phyloP scores from a whole-genome alignment of 495 filamentous ascomycete genomes.

The Daldinia concentrica region DNA sequence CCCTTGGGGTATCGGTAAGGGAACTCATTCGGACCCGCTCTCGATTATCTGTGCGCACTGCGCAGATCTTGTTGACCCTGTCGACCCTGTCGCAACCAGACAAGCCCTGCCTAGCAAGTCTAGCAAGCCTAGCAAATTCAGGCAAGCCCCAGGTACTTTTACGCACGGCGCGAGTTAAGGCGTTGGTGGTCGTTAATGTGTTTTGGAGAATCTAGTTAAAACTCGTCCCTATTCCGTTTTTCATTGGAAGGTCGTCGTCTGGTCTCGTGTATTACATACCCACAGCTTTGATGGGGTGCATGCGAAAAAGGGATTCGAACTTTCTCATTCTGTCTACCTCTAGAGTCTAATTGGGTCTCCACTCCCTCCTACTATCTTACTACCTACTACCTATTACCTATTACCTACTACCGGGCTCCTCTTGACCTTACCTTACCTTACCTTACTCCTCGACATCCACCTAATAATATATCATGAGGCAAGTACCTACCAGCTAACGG shows the following conservation, averaged over 20 bases:
- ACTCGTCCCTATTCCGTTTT: conserved; percentile 31
- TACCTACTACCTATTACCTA: too few relatives aligned
- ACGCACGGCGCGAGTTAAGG: conserved; percentile 43
- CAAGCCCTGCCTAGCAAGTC: conserved; percentile 40
- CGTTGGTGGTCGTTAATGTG: conserved; percentile 43
- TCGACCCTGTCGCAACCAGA: conserved; percentile 44
- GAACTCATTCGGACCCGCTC: conserved; percentile 39
- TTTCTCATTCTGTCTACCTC: conserved; percentile 34
- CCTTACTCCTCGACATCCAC: conserved; percentile 39
- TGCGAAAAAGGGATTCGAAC: conserved; percentile 36
- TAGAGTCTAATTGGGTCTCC: conserved; percentile 45
- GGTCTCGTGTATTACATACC: conserved; percentile 41
- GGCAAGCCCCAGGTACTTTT: conserved; percentile 37
- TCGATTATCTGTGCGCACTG: conserved; percentile 43
- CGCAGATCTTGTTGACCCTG: conserved; percentile 44
- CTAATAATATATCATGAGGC: conserved; percentile 44
- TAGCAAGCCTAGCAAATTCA: conserved; percentile 29
- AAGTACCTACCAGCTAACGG: conserved; percentile 31
- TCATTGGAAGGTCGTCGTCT: conserved; percentile 39
- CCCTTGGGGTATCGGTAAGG: conserved; percentile 39
- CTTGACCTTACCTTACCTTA: too few relatives aligned
- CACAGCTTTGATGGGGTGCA: conserved; percentile 31
- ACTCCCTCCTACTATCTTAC: conserved; percentile 40
- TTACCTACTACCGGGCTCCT: too few relatives aligned
- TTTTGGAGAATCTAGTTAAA: conserved; percentile 40